Base-by-base conservation (phyloP, 106 monocot genomes). In the Platanthera guangdongensis region DNA sequence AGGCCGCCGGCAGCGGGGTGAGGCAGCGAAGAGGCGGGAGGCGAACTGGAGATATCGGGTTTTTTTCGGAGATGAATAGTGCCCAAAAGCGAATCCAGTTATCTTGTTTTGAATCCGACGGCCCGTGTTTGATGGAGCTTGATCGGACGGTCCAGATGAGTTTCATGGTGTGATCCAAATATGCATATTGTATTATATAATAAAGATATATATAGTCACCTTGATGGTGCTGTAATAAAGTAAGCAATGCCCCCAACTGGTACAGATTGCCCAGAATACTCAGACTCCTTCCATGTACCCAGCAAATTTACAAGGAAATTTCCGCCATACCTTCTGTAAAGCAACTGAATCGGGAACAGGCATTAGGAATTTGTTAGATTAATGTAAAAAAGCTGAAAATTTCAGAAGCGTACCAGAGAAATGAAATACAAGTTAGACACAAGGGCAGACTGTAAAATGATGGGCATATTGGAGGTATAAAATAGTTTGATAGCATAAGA, bases 391-490 rank as follows among this genome's bases (percentile, higher is more conserved):
- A 12, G 1, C 5, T 4, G 16, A 1, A 16, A 51, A 13, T 47
- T 45, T 13, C 47, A 16, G 68, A 18, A 9, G 4, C 11, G 32
- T 72, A 85, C 81, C 75, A 81, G 85, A 16, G 85, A 85, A 72
- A 85, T 81, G 70, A 85, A 85, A 57, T 85, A 81, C 47, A 81
- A 75, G 75, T 85, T 85, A 21, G 81, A 85, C 81, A 85, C 85
- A 75, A 85, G 85, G 68, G 85, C 81, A 48, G 85, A 81, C 71
- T 81, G 81, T 45, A 85, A 64, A 52, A 85, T 85, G 57, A 85
- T 85, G 4, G 85, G 85, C 85, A 85, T 81, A 48, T 85, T 85
- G 19, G 85, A 85, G 57, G 85, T 85, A 69, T 85, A 85, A 47
- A 85, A 81, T 70, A 85, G 22, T 64, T 85, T 85, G 72, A 85